Base-by-base conservation (phyloP, 2,329 filamentous ascomycete genomes). In the Monilinia vaccinii-corymbosi region DNA sequence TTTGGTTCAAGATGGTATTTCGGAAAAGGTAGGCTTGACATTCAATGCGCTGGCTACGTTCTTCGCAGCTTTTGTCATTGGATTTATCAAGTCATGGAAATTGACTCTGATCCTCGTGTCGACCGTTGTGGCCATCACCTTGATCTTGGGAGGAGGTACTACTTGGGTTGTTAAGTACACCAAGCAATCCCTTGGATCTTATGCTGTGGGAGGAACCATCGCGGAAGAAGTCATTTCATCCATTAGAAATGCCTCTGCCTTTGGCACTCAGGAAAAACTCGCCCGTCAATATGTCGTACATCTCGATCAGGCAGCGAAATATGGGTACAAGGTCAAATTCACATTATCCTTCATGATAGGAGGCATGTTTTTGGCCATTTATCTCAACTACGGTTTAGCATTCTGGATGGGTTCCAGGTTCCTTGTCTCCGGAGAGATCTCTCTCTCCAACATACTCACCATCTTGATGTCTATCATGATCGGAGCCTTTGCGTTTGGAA, bases 171-270 rank as follows among this genome's bases (percentile, higher is more conserved):
- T 96, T 71, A 90, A 86, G 72, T 93, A 82, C 73, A 92, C 87
- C 74, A 93, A 91, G 74, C 77, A 83, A 60, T 87, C 88, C 1
- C 78, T 97, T 52, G 79, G 87, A 56, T 84, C 90, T 0, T 96
- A 96, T 69, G 92, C 90, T 31, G 78, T 85, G 52, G 93, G 92
- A 64, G 93, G 92, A 60, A 92, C 87, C 2, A 82, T 97, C 14
- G 93, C 91, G 4, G 94, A 97, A 71, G 94, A 99, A 75, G 93
- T 97, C 58, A 82, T 99, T 69, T 92, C 90, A 73, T 97, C 92
- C 1, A 88, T 97, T 66, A 86, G 94, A 64, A 97, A 96, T 70
- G 89, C 93, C 8, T 85, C 90, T 9, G 94, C 94, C 34, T 99
- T 97, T 70, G 91, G 91, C 47, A 97, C 92, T 0, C 92, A 97